Evolutionary conservation across 2,329 filamentous ascomycete genomes (phyloP).

Genomic region (Stylonectria norvegica): DNA sequence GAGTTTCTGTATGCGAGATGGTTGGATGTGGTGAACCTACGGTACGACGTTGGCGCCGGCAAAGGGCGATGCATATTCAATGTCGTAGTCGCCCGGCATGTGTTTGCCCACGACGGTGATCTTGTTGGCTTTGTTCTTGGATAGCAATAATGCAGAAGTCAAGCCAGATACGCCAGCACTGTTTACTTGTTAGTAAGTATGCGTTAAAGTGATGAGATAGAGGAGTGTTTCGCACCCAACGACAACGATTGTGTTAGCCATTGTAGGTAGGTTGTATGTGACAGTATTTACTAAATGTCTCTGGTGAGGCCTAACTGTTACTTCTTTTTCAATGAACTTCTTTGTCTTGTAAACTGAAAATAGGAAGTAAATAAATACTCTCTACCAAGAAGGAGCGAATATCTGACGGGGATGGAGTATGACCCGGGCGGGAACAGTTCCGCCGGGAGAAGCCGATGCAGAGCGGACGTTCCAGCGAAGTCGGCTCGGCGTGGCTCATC

Average conservation of each 20-base stretch:
- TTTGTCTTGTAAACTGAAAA: too few relatives aligned
- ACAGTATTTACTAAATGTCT: too few relatives aligned
- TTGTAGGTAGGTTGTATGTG: too few relatives aligned
- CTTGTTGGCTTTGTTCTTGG: constrained; percentile 41
- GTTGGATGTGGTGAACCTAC: constrained; percentile 40
- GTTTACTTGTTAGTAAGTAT: constrained; percentile 2
- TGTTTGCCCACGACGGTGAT: constrained; percentile 78
- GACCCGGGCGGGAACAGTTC: too few relatives aligned
- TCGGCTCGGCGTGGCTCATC: constrained; percentile 4
- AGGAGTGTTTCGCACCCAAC: constrained; percentile 27
- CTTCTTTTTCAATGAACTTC: too few relatives aligned
- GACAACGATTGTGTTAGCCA: constrained; percentile 33
- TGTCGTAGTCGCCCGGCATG: constrained; percentile 90
- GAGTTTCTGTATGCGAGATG: background rate
- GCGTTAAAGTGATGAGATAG: too few relatives aligned
- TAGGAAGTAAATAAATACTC: too few relatives aligned
- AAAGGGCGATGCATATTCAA: constrained; percentile 88
- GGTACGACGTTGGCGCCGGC: constrained; percentile 79
- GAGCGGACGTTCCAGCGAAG: constrained; percentile 2
- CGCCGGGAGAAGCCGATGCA: constrained; percentile 1
- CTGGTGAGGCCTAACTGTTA: too few relatives aligned
- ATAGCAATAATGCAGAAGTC: constrained; percentile 48
- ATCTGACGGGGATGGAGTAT: too few relatives aligned
- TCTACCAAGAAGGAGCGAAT: too few relatives aligned
- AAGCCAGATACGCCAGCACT: constrained; percentile 51